phyloP scores from a whole-genome alignment of 768 basidiomycete genomes.

The Auricularia heimuer region DNA sequence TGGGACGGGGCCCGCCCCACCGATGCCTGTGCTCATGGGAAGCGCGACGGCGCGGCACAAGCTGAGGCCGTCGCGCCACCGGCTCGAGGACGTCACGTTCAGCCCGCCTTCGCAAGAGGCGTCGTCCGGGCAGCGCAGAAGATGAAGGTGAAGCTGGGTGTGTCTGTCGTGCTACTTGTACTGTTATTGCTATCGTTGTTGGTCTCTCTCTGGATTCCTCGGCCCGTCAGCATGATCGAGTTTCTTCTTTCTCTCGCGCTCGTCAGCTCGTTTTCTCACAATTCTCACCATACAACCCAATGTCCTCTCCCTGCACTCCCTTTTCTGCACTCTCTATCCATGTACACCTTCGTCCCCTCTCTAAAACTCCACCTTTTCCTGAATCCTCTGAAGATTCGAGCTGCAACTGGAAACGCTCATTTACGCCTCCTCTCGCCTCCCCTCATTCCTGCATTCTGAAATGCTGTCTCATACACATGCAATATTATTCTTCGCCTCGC shows the following conservation, averaged over 20 bases:
- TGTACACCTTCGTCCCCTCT: too few relatives aligned
- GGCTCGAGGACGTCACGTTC: slow-evolving; percentile 51
- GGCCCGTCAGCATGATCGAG: background rate
- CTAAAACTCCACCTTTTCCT: too few relatives aligned
- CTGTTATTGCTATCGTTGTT: background rate
- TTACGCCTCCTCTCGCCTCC: background rate
- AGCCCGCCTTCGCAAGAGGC: background rate
- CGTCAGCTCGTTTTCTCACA: background rate
- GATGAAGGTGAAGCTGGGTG: background rate
- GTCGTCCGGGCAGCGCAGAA: background rate
- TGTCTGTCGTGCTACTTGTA: background rate
- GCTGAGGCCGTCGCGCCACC: slow-evolving; percentile 35
- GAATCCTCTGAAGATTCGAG: too few relatives aligned
- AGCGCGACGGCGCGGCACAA: background rate
- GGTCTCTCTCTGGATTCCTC: background rate
- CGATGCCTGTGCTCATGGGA: background rate
- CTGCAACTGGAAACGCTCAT: too few relatives aligned
- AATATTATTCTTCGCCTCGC: background rate
- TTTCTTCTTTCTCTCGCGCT: background rate
- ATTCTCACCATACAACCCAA: too few relatives aligned
- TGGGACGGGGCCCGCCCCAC: background rate
- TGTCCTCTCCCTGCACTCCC: too few relatives aligned
- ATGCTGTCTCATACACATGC: slow-evolving; percentile 1
- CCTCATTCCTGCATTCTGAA: background rate
- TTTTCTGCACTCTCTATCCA: too few relatives aligned